phyloP scores from a whole-genome alignment of 1,139 yeast genomes.

The Pichia sp. region DNA sequence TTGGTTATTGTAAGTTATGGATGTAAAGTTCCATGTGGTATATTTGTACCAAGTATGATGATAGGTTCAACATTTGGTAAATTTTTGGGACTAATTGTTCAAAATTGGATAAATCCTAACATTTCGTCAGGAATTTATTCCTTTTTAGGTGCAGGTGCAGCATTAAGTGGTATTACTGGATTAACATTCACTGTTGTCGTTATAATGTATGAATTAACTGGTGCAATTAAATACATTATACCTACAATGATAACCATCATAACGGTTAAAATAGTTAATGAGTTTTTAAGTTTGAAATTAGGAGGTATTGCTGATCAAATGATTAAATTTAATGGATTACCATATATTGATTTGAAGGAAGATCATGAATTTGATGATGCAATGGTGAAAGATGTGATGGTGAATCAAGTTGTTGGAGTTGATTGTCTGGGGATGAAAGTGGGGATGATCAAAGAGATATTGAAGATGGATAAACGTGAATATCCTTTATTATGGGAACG shows the following conservation, averaged over 20 bases:
- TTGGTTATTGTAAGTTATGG: conserved; percentile 85
- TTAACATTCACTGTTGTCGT: conserved; percentile 90
- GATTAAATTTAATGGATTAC: conserved; percentile 83
- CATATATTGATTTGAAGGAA: conserved; percentile 72
- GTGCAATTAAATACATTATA: conserved; percentile 80
- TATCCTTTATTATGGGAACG: conserved; percentile 9
- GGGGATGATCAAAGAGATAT: background rate
- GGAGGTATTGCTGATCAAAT: conserved; percentile 95
- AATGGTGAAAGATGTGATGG: conserved; percentile 63
- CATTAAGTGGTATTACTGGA: conserved; percentile 88
- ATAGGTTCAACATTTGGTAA: conserved; percentile 94
- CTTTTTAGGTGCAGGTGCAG: conserved; percentile 95
- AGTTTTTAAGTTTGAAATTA: conserved; percentile 58
- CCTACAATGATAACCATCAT: conserved; percentile 97
- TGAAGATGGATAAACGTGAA: conserved; percentile 5
- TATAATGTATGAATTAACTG: conserved; percentile 92
- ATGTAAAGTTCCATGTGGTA: conserved; percentile 90
- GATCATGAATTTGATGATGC: conserved; percentile 46
- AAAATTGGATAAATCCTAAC: conserved; percentile 26
- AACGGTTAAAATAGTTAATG: conserved; percentile 73
- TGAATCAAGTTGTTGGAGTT: conserved; percentile 44
- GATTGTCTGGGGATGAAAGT: conserved; percentile 6
- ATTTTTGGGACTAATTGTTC: conserved; percentile 66
- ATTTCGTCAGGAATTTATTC: conserved; percentile 93
- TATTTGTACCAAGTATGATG: conserved; percentile 95